Percentiles rank a stretch among this genome's conserved stretches.
phyloP scores from a whole-genome alignment of 2,329 filamentous ascomycete genomes.

The Chaetothyriales sp. region DNA sequence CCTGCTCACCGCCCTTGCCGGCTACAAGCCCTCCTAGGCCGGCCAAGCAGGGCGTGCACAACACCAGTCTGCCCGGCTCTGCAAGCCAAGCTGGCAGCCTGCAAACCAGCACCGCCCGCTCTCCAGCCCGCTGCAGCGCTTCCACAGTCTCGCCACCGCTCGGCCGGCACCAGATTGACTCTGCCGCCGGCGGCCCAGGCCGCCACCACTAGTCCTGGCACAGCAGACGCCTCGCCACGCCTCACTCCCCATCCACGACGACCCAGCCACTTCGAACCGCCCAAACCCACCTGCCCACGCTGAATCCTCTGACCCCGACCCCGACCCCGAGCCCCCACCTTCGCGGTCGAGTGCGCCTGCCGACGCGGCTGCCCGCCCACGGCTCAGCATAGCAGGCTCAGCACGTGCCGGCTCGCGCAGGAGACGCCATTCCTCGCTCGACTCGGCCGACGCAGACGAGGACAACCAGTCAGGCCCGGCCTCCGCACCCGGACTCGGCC shows the following conservation, averaged over 20 bases:
- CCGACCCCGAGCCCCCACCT: conserved; percentile 10
- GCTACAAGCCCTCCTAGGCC: no score
- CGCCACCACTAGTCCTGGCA: conserved; percentile 59
- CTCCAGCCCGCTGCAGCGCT: no score
- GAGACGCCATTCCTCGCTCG: conserved; percentile 10
- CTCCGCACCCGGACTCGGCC: conserved; percentile 21
- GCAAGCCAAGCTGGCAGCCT: neutral
- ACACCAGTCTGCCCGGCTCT: neutral
- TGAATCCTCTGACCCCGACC: conserved; percentile 29
- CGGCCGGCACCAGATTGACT: conserved; percentile 2
- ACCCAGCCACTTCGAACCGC: conserved; percentile 46
- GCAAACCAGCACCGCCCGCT: neutral
- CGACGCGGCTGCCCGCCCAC: neutral
- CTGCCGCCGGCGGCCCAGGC: conserved; percentile 27
- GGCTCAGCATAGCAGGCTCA: neutral
- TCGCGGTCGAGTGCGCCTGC: conserved; percentile 1
- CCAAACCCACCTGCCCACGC: conserved; percentile 37
- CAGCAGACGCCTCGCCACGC: conserved; percentile 47
- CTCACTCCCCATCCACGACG: conserved; percentile 54
- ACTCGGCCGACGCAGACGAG: conserved; percentile 3
- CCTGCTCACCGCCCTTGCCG: neutral
- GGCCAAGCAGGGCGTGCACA: neutral
- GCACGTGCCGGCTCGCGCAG: conserved; percentile 10
- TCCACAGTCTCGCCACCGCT: neutral
- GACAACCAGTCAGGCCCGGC: conserved; percentile 17